Conservation (phyloP, 192 early-diverging fungal species). For the Backusella mclennaniae region DNA sequence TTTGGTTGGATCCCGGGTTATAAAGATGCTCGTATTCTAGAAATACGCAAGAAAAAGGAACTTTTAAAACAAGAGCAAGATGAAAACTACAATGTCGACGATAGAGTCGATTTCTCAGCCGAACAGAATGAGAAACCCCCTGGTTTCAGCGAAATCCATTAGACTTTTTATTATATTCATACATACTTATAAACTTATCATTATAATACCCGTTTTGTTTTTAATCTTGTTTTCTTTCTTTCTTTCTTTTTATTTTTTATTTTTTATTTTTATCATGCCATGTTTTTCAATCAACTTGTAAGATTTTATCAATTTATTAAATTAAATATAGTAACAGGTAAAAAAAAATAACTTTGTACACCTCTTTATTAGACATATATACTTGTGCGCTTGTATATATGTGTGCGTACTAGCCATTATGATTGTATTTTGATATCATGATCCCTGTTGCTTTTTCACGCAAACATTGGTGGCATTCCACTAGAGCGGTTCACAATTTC, state of each 20-base stretch:
- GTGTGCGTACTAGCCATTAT: background rate
- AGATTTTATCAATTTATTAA: too few species aligned
- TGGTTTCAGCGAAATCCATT: background rate
- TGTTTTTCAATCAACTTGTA: too few species aligned
- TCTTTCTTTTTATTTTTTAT: background rate
- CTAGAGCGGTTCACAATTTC: background rate
- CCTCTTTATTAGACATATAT: too few species aligned
- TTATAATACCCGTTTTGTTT: background rate
- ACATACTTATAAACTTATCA: background rate
- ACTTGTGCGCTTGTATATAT: too few species aligned
- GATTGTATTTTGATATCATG: background rate
- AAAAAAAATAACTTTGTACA: too few species aligned
- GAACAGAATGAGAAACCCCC: background rate
- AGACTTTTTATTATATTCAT: background rate
- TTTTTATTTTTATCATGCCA: too few species aligned
- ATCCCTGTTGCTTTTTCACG: background rate
- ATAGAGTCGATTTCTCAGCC: background rate
- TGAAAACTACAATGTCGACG: background rate
- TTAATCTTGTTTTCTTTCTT: background rate
- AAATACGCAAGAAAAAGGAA: background rate
- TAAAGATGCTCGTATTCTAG: slow-evolving; percentile 23
- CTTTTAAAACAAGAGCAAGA: background rate
- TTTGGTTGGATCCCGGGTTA: slow-evolving; percentile 34
- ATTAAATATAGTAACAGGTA: too few species aligned
- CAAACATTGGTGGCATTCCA: background rate